Conservation (phyloP, 345 rosid genomes). For the Raphanus sativus region DNA sequence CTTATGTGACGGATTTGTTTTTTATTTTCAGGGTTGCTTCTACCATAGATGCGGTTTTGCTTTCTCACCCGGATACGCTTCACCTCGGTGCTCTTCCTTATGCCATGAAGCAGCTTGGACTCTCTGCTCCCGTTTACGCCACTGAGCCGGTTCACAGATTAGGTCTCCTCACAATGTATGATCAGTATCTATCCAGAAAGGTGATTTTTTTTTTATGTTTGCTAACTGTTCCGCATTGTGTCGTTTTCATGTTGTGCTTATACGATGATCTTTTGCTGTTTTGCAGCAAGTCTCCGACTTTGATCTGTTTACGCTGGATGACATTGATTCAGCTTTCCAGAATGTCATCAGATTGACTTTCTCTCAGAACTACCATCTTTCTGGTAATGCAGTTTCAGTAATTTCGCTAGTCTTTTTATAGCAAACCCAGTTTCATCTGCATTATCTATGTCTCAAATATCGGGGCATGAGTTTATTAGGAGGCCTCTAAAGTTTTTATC, state of each 20-base stretch:
- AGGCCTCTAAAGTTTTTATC: neutral
- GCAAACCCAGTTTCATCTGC: too few species aligned
- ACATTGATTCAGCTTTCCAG: slow-evolving; percentile 90
- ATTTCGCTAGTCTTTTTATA: neutral
- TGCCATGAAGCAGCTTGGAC: slow-evolving; percentile 84
- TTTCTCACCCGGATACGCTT: slow-evolving; percentile 84
- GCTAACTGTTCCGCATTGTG: too few species aligned
- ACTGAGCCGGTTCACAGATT: slow-evolving; percentile 82
- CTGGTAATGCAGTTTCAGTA: too few species aligned
- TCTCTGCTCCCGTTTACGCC: slow-evolving; percentile 79
- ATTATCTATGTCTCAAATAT: too few species aligned
- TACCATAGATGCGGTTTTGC: slow-evolving; percentile 75
- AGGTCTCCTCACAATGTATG: slow-evolving; percentile 95
- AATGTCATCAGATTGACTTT: slow-evolving; percentile 80
- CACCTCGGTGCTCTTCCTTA: slow-evolving; percentile 95
- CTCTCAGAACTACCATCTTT: slow-evolving; percentile 81
- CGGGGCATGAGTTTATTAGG: neutral
- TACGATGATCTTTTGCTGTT: slow-evolving; percentile 10
- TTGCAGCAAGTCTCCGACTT: slow-evolving; percentile 94
- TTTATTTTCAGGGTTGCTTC: slow-evolving; percentile 65
- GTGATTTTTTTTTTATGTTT: slow-evolving; percentile 48
- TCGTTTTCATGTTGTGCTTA: too few species aligned
- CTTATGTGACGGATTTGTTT: neutral
- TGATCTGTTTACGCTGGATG: slow-evolving; percentile 86
- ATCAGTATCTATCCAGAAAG: slow-evolving; percentile 85